Conservation (phyloP, 2,329 filamentous ascomycete species). For the Colletotrichum noveboracense region DNA sequence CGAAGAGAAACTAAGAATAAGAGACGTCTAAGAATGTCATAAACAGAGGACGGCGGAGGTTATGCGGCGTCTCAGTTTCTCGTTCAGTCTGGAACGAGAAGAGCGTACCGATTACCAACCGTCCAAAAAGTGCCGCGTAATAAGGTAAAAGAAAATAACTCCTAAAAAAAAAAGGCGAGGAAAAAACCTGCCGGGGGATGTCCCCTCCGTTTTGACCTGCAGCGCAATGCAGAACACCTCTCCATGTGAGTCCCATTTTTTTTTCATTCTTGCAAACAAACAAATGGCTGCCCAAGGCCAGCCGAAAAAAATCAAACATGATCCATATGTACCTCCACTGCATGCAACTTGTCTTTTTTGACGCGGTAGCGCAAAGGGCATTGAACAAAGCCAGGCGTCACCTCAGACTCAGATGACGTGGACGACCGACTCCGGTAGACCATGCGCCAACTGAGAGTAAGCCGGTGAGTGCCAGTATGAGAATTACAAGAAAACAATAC, state of each 20-base stretch:
- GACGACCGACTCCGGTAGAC: neutral
- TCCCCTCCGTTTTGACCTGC: conserved; percentile 37
- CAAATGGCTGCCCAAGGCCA: conserved; percentile 27
- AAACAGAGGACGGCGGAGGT: neutral
- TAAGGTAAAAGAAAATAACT: conserved; percentile 24
- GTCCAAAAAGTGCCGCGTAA: neutral
- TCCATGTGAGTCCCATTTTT: conserved; percentile 34
- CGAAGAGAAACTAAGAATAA: conserved; percentile 17
- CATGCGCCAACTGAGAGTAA: neutral
- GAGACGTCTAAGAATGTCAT: conserved; percentile 22
- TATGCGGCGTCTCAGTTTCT: neutral
- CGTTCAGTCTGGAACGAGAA: neutral
- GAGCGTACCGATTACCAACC: neutral
- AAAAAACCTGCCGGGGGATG: conserved; percentile 9
- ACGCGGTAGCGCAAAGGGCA: neutral
- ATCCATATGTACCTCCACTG: conserved; percentile 15
- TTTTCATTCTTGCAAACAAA: conserved; percentile 26
- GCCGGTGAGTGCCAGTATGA: neutral
- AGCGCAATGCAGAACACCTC: conserved; percentile 41
- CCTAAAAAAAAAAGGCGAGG: conserved; percentile 21
- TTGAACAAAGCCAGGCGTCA: neutral
- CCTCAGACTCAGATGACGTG: neutral
- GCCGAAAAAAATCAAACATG: conserved; percentile 30
- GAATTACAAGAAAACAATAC: neutral
- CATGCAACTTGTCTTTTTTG: neutral